These are phyloP conservation scores for Euptelea pleiosperma DNA, from an alignment of 164 flowering plant species.

Conservation along the genomic window DNA sequence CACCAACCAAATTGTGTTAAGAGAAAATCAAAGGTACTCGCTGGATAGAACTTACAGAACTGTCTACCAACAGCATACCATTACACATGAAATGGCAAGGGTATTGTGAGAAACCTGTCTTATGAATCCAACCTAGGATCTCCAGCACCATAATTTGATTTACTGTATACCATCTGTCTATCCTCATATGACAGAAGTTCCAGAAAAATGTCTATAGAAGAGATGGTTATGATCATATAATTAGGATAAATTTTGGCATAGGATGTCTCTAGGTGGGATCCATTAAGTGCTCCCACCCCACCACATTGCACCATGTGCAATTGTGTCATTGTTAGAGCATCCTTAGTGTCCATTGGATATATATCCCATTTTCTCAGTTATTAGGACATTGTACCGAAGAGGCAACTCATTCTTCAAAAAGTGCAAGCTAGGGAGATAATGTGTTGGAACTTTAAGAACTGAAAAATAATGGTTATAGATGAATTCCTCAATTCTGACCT, in stretches of 20 bases:
- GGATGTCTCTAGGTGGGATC: neutral
- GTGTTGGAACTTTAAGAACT: constrained; percentile 1
- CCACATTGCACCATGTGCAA: neutral
- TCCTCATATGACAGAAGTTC: neutral
- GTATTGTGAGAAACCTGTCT: too few species aligned
- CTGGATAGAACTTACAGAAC: neutral
- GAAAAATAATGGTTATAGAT: neutral
- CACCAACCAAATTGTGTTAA: neutral
- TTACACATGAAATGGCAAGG: too few species aligned
- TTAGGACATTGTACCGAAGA: neutral
- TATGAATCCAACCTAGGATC: too few species aligned
- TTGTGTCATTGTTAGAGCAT: neutral
- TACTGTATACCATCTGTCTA: too few species aligned
- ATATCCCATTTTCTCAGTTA: neutral
- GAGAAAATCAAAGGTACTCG: neutral
- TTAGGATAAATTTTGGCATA: neutral
- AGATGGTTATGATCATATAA: too few species aligned
- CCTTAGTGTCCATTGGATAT: neutral
- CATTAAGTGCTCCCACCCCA: too few species aligned
- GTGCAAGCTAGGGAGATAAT: neutral
- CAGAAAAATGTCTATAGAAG: neutral
- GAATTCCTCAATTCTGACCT: constrained; percentile 40
- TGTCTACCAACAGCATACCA: too few species aligned
- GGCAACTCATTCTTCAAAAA: neutral
- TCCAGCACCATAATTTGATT: too few species aligned